Percentiles rank a stretch among this genome's conserved stretches.
Evolutionary conservation across 2,329 filamentous ascomycete species (phyloP).

Genomic region (Lachnellula subtilissima): DNA sequence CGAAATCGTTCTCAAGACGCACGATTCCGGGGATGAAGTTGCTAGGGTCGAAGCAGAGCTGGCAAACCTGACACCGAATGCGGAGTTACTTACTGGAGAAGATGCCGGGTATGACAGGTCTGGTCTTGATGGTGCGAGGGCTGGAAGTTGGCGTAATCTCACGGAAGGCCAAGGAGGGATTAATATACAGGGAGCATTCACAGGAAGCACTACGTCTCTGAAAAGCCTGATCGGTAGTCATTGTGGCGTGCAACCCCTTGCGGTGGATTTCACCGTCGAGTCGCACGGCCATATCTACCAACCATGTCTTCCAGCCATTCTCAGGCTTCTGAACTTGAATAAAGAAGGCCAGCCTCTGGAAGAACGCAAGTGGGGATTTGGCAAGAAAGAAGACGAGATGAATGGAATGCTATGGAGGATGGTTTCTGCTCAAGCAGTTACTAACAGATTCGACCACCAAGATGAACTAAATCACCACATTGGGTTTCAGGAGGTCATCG

Average conservation of each 20-base stretch:
- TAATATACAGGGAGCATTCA: conserved; percentile 35
- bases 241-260: conserved; percentile 36
- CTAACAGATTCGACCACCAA: conserved; percentile 36
- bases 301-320: conserved; percentile 35
- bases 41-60: conserved; percentile 28
- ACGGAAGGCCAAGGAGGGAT: conserved; percentile 30
- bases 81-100: conserved; percentile 35
- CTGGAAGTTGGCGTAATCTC: conserved; percentile 15
- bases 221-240: conserved; percentile 36
- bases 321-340: conserved; percentile 33
- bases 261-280: conserved; percentile 36
- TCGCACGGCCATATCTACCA: conserved; percentile 34
- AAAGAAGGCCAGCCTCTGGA: conserved; percentile 10
- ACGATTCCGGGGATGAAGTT: conserved; percentile 16
- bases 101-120: conserved; percentile 27
- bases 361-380: neutral
- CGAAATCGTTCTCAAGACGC: conserved; percentile 31
- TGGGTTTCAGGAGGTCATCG: conserved; percentile 32
- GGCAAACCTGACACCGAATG: conserved; percentile 27
- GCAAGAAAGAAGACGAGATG: conserved; percentile 2
- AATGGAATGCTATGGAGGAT: conserved; percentile 30
- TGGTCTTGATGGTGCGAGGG: neutral
- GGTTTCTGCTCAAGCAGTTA: conserved; percentile 36
- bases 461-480: conserved; percentile 32
- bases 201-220: conserved; percentile 35